Percentiles rank a stretch among this genome's conserved stretches.
These are phyloP conservation scores for Stentor roeselii DNA, from an alignment of 73 alveolate genomes.

Conservation along the genomic window DNA sequence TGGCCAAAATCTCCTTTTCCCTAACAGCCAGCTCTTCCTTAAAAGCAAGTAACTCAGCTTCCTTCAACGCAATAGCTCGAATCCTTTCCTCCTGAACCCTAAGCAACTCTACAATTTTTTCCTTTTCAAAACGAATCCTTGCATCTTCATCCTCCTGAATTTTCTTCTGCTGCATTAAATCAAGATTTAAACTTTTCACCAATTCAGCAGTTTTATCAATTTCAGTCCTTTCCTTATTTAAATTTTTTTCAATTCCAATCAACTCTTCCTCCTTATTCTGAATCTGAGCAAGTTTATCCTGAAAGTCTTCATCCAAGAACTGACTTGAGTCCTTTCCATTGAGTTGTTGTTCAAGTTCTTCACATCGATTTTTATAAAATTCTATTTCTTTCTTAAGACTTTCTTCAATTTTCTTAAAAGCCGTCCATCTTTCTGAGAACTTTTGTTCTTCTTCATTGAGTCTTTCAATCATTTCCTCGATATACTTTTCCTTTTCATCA, in stretches of 20 bases:
- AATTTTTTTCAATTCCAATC: not conserved
- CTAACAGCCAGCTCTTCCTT: not conserved
- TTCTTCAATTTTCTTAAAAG: not conserved
- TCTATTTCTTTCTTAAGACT: not conserved
- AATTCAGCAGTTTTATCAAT: not conserved
- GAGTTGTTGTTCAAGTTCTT: not conserved
- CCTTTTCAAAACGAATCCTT: not conserved
- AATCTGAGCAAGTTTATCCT: not conserved
- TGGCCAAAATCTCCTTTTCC: not conserved
- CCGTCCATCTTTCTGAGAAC: not conserved
- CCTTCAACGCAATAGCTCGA: not conserved
- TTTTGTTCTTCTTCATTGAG: not conserved
- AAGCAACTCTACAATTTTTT: not conserved
- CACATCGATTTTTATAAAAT: conserved; percentile 1
- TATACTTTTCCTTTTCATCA: conserved; percentile 3
- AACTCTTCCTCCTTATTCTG: not conserved
- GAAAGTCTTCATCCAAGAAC: not conserved
- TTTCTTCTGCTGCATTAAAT: not conserved
- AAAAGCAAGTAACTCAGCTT: not conserved
- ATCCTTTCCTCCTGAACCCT: not conserved
- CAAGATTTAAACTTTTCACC: not conserved
- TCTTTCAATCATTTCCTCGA: not conserved
- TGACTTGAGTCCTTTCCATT: not conserved
- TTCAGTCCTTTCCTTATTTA: not conserved
- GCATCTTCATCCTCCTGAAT: not conserved